Percentiles rank a stretch among this genome's conserved stretches.
Conservation (phyloP, 1,284 basidiomycete genomes). For the Puccinia coronata region DNA sequence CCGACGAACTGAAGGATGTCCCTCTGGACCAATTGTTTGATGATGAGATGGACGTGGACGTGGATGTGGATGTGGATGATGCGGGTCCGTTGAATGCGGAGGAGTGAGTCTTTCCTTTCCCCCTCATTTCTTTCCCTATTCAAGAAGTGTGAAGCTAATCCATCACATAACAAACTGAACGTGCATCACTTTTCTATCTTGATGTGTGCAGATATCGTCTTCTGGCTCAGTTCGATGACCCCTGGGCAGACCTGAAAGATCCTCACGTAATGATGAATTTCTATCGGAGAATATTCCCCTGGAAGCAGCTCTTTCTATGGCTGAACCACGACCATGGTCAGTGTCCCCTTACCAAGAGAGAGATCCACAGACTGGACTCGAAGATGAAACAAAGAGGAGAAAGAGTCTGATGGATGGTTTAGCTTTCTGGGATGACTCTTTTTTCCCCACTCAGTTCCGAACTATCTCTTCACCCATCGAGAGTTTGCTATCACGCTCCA, state of each 20-base stretch:
- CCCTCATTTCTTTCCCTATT: not conserved
- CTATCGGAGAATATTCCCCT: conserved; percentile 89
- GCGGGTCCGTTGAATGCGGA: not conserved
- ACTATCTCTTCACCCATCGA: conserved; percentile 79
- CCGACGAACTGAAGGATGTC: not conserved
- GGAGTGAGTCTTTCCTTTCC: not conserved
- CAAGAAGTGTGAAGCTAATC: not conserved
- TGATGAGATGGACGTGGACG: not conserved
- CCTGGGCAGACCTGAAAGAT: conserved; percentile 61
- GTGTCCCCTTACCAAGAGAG: conserved; percentile 31
- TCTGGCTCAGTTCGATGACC: conserved; percentile 30
- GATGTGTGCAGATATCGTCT: not conserved
- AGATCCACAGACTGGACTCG: too few species aligned
- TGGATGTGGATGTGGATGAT: not conserved
- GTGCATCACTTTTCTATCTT: too few species aligned
- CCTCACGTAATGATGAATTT: conserved; percentile 79
- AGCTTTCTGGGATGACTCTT: not conserved
- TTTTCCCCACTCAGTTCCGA: conserved; percentile 59
- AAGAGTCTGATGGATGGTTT: not conserved
- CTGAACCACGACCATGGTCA: conserved; percentile 80
- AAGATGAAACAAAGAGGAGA: not conserved
- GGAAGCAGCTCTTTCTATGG: conserved; percentile 91
- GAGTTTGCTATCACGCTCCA: conserved; percentile 96
- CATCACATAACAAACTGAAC: too few species aligned
- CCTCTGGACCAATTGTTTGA: not conserved